Percentiles rank a stretch among this genome's conserved stretches.
phyloP scores from a whole-genome alignment of 2,329 filamentous ascomycete genomes.

The Fusarium veterinarium region DNA sequence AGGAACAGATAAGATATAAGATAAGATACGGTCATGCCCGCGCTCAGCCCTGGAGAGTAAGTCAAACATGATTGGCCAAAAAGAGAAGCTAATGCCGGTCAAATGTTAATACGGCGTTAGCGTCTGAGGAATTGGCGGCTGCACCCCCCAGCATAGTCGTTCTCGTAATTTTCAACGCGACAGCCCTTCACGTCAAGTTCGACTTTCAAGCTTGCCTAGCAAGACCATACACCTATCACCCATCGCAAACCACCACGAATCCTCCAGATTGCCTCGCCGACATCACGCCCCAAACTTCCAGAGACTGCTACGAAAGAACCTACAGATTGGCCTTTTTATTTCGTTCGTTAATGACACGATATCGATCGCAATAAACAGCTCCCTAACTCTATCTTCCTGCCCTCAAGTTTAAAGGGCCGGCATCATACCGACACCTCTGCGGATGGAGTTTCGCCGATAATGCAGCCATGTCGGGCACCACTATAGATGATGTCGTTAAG shows the following conservation, averaged over 20 bases:
- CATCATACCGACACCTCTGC: conserved; percentile 41
- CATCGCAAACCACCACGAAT: background rate
- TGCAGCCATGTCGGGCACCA: conserved; percentile 69
- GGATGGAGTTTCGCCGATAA: conserved; percentile 57
- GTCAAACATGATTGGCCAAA: background rate
- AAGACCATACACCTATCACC: background rate
- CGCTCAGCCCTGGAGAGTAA: background rate
- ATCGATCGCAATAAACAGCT: conserved; percentile 40
- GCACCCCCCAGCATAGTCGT: conserved; percentile 53
- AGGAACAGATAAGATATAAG: conserved; percentile 27
- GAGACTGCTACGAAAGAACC: background rate
- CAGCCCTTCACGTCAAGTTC: conserved; percentile 39
- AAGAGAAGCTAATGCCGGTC: conserved; percentile 45
- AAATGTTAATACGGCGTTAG: conserved; percentile 54
- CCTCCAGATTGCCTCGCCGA: background rate
- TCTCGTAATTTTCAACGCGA: conserved; percentile 56
- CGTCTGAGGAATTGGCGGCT: conserved; percentile 56
- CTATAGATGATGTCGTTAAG: conserved; percentile 72
- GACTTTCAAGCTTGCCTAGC: conserved; percentile 15
- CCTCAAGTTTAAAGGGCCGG: conserved; percentile 27
- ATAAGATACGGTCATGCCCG: conserved; percentile 16
- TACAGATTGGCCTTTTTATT: background rate
- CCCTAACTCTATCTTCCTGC: conserved; percentile 30
- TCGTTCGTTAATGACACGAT: background rate
- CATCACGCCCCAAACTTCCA: background rate